Conservation (phyloP, 768 basidiomycete genomes). For the Mycena vulgaris region DNA sequence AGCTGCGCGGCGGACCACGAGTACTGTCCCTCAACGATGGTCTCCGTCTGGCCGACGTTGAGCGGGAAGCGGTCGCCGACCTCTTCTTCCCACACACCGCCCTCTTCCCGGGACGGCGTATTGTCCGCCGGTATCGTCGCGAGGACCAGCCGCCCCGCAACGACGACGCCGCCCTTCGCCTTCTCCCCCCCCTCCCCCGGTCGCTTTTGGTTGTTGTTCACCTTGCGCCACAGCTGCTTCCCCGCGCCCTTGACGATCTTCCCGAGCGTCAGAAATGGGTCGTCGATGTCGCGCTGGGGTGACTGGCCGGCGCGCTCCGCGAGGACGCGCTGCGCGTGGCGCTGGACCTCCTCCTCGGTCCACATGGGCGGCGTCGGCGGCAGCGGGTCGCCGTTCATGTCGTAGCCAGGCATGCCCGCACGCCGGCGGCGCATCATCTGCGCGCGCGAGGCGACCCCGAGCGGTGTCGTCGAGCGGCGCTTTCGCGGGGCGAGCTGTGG, state of each 20-base stretch:
- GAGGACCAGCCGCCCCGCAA: constrained; percentile 36
- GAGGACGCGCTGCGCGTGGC: constrained; percentile 47
- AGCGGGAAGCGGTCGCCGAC: constrained; percentile 46
- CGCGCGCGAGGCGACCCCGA: constrained; percentile 67
- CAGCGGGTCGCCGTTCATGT: constrained; percentile 38
- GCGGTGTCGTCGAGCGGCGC: constrained; percentile 63
- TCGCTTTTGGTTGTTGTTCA: constrained; percentile 60
- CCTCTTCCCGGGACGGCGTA: constrained; percentile 39
- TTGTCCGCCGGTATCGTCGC: constrained; percentile 33
- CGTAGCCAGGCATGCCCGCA: constrained; percentile 35
- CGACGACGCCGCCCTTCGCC: constrained; percentile 34
- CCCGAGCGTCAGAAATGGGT: constrained; percentile 65
- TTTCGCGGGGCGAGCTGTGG: constrained; percentile 67
- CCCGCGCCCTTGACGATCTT: constrained; percentile 67
- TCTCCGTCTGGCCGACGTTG: constrained; percentile 36
- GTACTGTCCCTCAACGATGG: constrained; percentile 36
- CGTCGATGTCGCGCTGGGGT: constrained; percentile 53
- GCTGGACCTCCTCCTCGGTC: constrained; percentile 58
- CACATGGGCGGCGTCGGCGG: constrained; percentile 51
- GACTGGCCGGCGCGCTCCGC: constrained; percentile 17
- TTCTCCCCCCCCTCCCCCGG: constrained; percentile 33
- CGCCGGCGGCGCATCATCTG: constrained; percentile 57
- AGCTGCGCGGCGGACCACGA: constrained; percentile 32
- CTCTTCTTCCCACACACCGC: constrained; percentile 47
- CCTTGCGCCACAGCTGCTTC: constrained; percentile 64